These are phyloP conservation scores for Hymenotorrendiella dingleyae DNA, from an alignment of 2,329 filamentous ascomycete species.

Conservation along the genomic window DNA sequence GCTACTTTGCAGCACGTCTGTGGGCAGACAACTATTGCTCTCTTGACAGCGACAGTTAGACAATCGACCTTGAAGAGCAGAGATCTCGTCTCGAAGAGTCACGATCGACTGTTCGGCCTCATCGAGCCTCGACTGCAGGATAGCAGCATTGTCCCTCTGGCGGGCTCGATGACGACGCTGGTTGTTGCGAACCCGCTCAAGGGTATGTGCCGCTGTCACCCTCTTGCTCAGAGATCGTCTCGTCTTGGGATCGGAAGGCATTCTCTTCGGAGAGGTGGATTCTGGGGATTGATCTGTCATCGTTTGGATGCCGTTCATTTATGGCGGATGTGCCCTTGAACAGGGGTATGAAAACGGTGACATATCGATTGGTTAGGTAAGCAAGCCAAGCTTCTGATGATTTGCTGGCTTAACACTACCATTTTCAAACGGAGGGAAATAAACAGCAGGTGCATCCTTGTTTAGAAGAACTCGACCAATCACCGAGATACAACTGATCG, in stretches of 20 bases:
- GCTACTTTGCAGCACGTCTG: too few relatives aligned
- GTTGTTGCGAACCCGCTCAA: slow-evolving; percentile 43
- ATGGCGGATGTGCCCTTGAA: not conserved
- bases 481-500: too few relatives aligned
- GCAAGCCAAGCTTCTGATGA: not conserved
- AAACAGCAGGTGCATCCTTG: too few relatives aligned
- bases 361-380: not conserved
- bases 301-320: not conserved
- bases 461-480: too few relatives aligned
- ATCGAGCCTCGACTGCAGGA: slow-evolving; percentile 32
- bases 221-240: slow-evolving; percentile 19
- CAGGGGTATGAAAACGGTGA: not conserved
- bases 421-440: too few relatives aligned
- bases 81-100: not conserved
- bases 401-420: too few relatives aligned
- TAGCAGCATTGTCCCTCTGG: slow-evolving; percentile 35
- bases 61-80: not conserved
- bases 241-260: too few relatives aligned
- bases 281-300: not conserved
- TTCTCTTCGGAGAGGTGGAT: too few relatives aligned
- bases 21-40: too few relatives aligned
- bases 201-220: slow-evolving; percentile 8
- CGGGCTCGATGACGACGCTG: slow-evolving; percentile 44
- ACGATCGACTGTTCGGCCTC: not conserved
- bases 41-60: too few relatives aligned